A percentile compares a stretch with the other conserved stretches of the same genome.
Conservation (phyloP, 148 eudicot species). For the Cornus controversa region DNA sequence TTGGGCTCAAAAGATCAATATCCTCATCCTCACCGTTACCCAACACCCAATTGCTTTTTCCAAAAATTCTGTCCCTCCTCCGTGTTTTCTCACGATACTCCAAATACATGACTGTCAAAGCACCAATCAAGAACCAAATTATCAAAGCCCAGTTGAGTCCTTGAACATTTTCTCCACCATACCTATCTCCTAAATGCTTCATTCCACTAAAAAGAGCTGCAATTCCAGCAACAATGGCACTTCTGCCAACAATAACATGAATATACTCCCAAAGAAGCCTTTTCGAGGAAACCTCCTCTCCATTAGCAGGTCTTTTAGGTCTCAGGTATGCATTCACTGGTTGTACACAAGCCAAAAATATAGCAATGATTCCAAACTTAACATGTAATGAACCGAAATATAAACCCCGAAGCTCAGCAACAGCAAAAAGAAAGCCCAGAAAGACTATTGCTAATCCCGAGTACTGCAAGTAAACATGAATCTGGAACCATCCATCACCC, state of each 20-base stretch:
- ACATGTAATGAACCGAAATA: slow-evolving; percentile 63
- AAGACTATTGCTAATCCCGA: slow-evolving; percentile 76
- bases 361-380: slow-evolving; percentile 74
- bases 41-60: slow-evolving; percentile 75
- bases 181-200: slow-evolving; percentile 89
- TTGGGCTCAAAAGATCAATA: slow-evolving; percentile 61
- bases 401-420: slow-evolving; percentile 88
- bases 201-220: slow-evolving; percentile 79
- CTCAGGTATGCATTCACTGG: slow-evolving; percentile 76
- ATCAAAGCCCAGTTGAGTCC: slow-evolving; percentile 80
- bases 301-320: slow-evolving; percentile 65
- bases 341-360: slow-evolving; percentile 62
- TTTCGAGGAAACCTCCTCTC: slow-evolving; percentile 46
- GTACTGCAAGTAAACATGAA: slow-evolving; percentile 87
- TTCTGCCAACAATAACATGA: slow-evolving; percentile 69
- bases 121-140: slow-evolving; percentile 68
- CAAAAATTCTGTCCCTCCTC: slow-evolving; percentile 34
- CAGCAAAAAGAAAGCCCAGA: slow-evolving; percentile 91
- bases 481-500: slow-evolving; percentile 78
- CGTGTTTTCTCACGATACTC: slow-evolving; percentile 57
- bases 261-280: slow-evolving; percentile 79
- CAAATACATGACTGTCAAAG: slow-evolving; percentile 53
- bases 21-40: slow-evolving; percentile 85
- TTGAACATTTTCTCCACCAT: slow-evolving; percentile 61
- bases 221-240: slow-evolving; percentile 59